A percentile compares a stretch with the other conserved stretches of the same genome.
Evolutionary conservation across 257 asterid species (phyloP).

Genomic region (Nicotiana benthamiana): DNA sequence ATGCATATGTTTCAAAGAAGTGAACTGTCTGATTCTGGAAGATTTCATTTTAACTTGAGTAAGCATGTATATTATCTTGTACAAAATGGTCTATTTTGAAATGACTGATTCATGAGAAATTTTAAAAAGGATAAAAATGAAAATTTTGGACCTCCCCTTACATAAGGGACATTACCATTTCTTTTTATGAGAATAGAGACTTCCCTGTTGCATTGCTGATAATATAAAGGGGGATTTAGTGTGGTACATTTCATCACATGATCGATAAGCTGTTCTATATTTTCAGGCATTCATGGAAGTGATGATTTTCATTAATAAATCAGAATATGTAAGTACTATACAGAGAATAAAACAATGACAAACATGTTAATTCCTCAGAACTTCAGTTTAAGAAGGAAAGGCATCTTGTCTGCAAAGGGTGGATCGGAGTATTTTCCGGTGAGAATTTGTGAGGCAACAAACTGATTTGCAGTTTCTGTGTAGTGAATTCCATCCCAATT

Average conservation of each 20-base stretch:
- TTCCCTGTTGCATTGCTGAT: not conserved
- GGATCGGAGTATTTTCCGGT: conserved; percentile 89
- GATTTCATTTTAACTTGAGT: conserved; percentile 26
- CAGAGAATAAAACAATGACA: conserved; percentile 8
- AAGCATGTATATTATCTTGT: conserved; percentile 35
- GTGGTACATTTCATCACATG: not conserved
- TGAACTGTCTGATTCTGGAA: conserved; percentile 28
- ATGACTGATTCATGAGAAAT: conserved; percentile 11
- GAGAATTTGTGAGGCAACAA: conserved; percentile 66
- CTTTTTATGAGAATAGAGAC: not conserved
- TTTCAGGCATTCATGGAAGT: not conserved
- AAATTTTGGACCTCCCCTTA: not conserved
- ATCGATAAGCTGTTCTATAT: not conserved
- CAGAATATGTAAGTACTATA: not conserved
- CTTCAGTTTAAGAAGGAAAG: conserved; percentile 61
- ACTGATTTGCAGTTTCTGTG: conserved; percentile 87
- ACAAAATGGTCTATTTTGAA: conserved; percentile 18
- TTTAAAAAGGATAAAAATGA: conserved; percentile 7
- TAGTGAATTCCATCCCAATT: conserved; percentile 96
- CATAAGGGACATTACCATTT: not conserved
- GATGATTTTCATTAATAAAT: not conserved
- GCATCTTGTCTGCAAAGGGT: conserved; percentile 70
- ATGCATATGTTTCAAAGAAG: conserved; percentile 86
- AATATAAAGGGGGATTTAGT: not conserved
- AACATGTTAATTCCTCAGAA: conserved; percentile 25